Percentiles rank a stretch among this genome's conserved stretches.
phyloP scores from a whole-genome alignment of 2,329 filamentous ascomycete species.

The Penicillium sp. region DNA sequence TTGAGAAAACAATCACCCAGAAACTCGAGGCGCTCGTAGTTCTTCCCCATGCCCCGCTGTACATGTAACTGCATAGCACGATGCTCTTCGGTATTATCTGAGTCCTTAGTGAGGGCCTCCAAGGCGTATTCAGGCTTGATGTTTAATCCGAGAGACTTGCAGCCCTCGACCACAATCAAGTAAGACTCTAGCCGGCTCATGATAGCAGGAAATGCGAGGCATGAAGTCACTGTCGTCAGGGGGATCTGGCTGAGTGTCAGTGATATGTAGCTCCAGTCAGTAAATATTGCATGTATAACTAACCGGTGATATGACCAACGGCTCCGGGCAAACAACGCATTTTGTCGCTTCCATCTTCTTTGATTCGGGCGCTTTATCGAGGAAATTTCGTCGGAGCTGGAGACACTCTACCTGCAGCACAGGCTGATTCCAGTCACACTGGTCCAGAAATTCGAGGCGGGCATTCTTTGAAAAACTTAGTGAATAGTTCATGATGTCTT shows the following conservation, averaged over 20 bases:
- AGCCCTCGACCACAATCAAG: slow-evolving; percentile 73
- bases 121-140: slow-evolving; percentile 67
- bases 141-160: slow-evolving; percentile 57
- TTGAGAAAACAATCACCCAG: slow-evolving; percentile 92
- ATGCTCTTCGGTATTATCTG: slow-evolving; percentile 73
- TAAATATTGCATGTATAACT: slow-evolving; percentile 32
- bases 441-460: slow-evolving; percentile 43
- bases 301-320: slow-evolving; percentile 69
- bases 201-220: slow-evolving; percentile 72
- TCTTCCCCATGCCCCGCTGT: slow-evolving; percentile 80
- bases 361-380: slow-evolving; percentile 61
- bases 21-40: slow-evolving; percentile 92
- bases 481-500: slow-evolving; percentile 76
- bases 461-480: slow-evolving; percentile 67
- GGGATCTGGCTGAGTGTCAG: slow-evolving; percentile 52
- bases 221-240: slow-evolving; percentile 63
- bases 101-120: slow-evolving; percentile 89
- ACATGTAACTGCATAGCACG: slow-evolving; percentile 64
- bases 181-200: slow-evolving; percentile 78
- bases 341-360: slow-evolving; percentile 43
- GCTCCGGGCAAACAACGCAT: slow-evolving; percentile 70
- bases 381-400: slow-evolving; percentile 71
- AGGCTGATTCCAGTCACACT: slow-evolving; percentile 65
- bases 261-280: neutral
- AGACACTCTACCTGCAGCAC: slow-evolving; percentile 73